Percentiles rank a stretch among this genome's conserved stretches.
Evolutionary conservation across 345 rosid genomes (phyloP).

Genomic region (Xanthoceras sorbifolium): DNA sequence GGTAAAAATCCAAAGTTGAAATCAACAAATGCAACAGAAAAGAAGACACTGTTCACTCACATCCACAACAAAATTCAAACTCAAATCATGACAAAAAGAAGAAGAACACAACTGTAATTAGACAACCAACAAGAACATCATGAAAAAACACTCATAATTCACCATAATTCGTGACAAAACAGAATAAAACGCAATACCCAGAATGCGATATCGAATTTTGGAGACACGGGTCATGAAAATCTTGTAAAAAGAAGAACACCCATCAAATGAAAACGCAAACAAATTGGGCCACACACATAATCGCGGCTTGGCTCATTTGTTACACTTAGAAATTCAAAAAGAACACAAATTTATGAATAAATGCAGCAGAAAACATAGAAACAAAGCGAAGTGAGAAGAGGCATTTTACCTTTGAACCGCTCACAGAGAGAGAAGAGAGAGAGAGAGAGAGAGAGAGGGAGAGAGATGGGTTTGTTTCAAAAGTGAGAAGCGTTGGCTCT

Average conservation of each 20-base stretch:
- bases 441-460: constrained; percentile 13
- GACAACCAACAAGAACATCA: not conserved
- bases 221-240: not conserved
- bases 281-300: not conserved
- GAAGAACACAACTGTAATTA: not conserved
- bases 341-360: not conserved
- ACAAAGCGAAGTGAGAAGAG: not conserved
- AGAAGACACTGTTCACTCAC: not conserved
- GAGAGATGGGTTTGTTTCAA: constrained; percentile 10
- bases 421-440: constrained; percentile 2
- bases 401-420: constrained; percentile 21
- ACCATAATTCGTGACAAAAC: not conserved
- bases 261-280: not conserved
- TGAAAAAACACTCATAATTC: not conserved
- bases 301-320: not conserved
- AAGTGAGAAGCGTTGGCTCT: constrained; percentile 19
- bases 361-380: not conserved
- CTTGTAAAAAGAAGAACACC: not conserved
- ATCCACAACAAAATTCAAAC: not conserved
- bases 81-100: not conserved
- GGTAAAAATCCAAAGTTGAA: not conserved
- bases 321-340: not conserved
- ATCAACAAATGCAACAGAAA: not conserved
- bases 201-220: not conserved
- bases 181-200: constrained; percentile 11